These are phyloP conservation scores for Neoscytalidium dimidiatum DNA, from an alignment of 2,329 filamentous ascomycete genomes.

Conservation along the genomic window DNA sequence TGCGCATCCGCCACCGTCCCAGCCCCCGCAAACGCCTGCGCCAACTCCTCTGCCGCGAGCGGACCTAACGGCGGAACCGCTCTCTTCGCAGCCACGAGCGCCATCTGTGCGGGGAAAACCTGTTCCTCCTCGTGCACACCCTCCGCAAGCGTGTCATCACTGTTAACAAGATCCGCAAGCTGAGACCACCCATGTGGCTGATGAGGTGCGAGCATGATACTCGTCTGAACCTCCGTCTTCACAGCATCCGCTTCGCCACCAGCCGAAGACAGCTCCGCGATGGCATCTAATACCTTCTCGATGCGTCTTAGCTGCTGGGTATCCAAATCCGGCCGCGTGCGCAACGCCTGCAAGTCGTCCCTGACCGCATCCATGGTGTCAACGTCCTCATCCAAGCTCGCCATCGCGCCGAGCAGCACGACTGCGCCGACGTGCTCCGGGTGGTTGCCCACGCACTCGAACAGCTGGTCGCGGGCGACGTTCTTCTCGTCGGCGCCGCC, in stretches of 20 bases:
- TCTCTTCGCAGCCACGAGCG: constrained; percentile 73
- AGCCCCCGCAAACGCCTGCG: constrained; percentile 72
- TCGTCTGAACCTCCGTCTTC: constrained; percentile 67
- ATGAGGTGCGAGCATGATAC: constrained; percentile 79
- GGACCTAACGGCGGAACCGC: constrained; percentile 72
- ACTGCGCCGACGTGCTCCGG: constrained; percentile 78
- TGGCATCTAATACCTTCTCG: constrained; percentile 72
- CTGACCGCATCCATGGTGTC: constrained; percentile 80
- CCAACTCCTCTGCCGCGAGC: constrained; percentile 69
- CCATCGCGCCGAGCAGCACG: constrained; percentile 80
- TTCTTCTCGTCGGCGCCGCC: constrained; percentile 72
- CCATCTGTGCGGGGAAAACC: constrained; percentile 69
- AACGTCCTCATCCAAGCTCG: constrained; percentile 74
- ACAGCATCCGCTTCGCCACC: constrained; percentile 40
- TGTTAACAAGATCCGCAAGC: constrained; percentile 55
- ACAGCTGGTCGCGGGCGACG: constrained; percentile 76
- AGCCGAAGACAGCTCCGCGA: constrained; percentile 59
- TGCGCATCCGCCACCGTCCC: constrained; percentile 73
- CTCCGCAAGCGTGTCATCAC: background rate
- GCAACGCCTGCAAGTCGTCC: constrained; percentile 72
- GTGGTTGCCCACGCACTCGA: constrained; percentile 73
- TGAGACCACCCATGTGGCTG: constrained; percentile 80
- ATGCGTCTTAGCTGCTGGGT: constrained; percentile 68
- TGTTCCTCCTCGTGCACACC: constrained; percentile 49
- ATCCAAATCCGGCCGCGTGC: constrained; percentile 66